These are phyloP conservation scores for Leishmania mexicana DNA, from an alignment of 208 protist species.

Conservation along the genomic window DNA sequence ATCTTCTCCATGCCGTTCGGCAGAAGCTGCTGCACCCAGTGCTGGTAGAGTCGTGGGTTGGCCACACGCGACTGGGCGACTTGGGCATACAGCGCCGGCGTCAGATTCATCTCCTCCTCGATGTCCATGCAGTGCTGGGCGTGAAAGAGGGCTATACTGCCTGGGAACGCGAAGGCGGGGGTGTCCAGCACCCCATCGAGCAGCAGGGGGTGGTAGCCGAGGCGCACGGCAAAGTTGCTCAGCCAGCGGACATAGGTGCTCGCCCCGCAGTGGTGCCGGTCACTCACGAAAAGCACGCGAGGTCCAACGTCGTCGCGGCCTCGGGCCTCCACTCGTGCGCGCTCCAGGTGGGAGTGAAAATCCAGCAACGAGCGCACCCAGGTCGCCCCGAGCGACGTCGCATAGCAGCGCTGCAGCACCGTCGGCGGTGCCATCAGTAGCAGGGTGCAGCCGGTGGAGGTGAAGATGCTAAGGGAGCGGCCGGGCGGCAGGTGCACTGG, in stretches of 20 bases:
- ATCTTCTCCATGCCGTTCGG: conserved; percentile 41
- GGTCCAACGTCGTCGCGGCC: conserved; percentile 44
- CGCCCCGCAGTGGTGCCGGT: conserved; percentile 44
- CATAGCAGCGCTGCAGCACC: conserved; percentile 57
- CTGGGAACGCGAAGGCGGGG: conserved; percentile 46
- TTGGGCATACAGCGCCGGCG: conserved; percentile 46
- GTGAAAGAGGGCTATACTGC: conserved; percentile 46
- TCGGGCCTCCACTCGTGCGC: conserved; percentile 43
- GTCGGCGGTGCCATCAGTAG: conserved; percentile 34
- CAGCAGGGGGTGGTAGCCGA: conserved; percentile 72
- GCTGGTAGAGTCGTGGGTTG: conserved; percentile 45
- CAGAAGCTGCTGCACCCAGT: conserved; percentile 43
- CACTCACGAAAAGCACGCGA: conserved; percentile 62
- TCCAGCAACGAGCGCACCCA: conserved; percentile 64
- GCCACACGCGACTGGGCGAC: conserved; percentile 32
- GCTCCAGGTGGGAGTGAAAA: conserved; percentile 63
- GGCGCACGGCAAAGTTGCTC: conserved; percentile 54
- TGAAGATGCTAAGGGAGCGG: conserved; percentile 54
- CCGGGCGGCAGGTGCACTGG: conserved; percentile 48
- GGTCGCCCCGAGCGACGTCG: conserved; percentile 38
- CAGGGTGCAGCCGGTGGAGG: conserved; percentile 63
- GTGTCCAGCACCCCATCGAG: conserved; percentile 47
- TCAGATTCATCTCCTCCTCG: conserved; percentile 62
- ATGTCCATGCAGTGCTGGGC: conserved; percentile 64
- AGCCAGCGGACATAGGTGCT: conserved; percentile 57